Conservation (phyloP, 2,329 filamentous ascomycete genomes). For the Phialophora tarda region DNA sequence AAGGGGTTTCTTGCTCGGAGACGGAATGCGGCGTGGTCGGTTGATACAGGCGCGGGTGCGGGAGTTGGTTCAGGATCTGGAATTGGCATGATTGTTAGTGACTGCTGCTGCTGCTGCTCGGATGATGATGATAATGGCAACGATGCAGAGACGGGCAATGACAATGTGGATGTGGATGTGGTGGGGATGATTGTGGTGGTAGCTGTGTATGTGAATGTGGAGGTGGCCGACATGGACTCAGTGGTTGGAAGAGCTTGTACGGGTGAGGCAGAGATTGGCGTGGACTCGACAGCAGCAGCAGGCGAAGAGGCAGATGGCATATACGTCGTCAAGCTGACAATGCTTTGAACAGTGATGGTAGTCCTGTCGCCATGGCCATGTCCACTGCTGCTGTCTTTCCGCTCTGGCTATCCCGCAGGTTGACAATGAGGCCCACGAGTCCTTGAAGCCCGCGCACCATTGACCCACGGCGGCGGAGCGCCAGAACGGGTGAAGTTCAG, state of each 20-base stretch:
- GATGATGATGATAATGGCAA: background rate
- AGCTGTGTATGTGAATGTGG: conserved; percentile 10
- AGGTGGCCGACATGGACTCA: background rate
- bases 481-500: background rate
- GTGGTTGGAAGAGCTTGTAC: background rate
- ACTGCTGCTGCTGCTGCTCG: background rate
- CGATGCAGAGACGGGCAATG: background rate
- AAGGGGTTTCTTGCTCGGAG: conserved; percentile 18
- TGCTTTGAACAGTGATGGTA: conserved; percentile 10
- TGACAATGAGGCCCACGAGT: background rate
- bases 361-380: background rate
- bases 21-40: conserved; percentile 15
- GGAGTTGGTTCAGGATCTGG: conserved; percentile 5
- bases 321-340: conserved; percentile 10
- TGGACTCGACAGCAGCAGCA: background rate
- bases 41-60: conserved; percentile 14
- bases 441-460: background rate
- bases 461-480: conserved; percentile 10
- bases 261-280: background rate
- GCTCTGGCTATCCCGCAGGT: background rate
- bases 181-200: conserved; percentile 6
- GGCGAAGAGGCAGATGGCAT: background rate
- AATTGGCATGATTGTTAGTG: conserved; percentile 15
- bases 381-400: conserved; percentile 1
- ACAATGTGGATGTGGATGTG: background rate